phyloP scores from a whole-genome alignment of 768 basidiomycete species.

The Lentinula raphanica region DNA sequence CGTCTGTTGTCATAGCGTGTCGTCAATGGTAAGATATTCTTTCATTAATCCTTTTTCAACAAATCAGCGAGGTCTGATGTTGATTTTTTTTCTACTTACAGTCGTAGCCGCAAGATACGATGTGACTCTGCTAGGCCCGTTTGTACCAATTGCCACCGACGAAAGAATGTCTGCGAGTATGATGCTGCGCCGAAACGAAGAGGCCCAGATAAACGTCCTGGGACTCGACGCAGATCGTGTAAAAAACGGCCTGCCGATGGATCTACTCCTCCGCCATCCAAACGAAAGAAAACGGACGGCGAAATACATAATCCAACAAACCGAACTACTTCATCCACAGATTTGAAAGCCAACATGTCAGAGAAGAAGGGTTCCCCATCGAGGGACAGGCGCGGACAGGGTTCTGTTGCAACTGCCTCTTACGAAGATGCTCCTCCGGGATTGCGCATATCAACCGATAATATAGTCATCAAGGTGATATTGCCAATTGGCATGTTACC shows the following conservation, averaged over 20 bases:
- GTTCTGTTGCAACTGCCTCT: background rate
- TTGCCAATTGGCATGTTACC: background rate
- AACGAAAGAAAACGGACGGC: slow-evolving; percentile 42
- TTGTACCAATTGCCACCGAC: slow-evolving; percentile 78
- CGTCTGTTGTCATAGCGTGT: slow-evolving; percentile 76
- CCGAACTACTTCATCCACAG: slow-evolving; percentile 25
- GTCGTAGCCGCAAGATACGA: slow-evolving; percentile 79
- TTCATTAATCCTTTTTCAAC: slow-evolving; percentile 37
- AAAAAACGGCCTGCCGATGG: slow-evolving; percentile 70
- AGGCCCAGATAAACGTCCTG: slow-evolving; percentile 83
- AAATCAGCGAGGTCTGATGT: slow-evolving; percentile 23
- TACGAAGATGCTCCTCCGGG: slow-evolving; percentile 13
- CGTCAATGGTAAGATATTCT: slow-evolving; percentile 58
- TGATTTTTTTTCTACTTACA: slow-evolving; percentile 35
- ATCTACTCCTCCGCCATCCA: slow-evolving; percentile 43
- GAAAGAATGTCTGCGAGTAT: slow-evolving; percentile 75
- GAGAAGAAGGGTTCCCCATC: slow-evolving; percentile 20
- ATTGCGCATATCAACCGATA: slow-evolving; percentile 22
- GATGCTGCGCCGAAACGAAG: slow-evolving; percentile 76
- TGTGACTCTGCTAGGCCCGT: slow-evolving; percentile 80
- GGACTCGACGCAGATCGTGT: slow-evolving; percentile 77
- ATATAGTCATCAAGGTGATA: background rate
- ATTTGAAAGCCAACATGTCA: slow-evolving; percentile 36
- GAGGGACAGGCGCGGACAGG: slow-evolving; percentile 12
- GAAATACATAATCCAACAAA: slow-evolving; percentile 24